Conservation (phyloP, 805 yeast species). For the Peterozyma xylosa region DNA sequence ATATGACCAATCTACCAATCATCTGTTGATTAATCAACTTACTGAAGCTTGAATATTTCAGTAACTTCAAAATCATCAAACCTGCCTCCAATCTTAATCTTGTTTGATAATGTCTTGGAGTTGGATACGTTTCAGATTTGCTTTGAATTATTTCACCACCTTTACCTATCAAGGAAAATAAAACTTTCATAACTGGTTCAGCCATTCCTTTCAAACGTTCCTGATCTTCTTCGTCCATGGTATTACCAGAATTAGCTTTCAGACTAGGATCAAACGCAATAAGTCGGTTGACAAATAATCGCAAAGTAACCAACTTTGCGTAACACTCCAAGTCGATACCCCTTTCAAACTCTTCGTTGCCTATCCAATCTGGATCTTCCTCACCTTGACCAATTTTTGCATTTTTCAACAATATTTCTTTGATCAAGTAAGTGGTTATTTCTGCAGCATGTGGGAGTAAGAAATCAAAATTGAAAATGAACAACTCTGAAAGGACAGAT, state of each 20-base stretch:
- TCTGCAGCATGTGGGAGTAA: constrained; percentile 39
- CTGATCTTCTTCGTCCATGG: constrained; percentile 36
- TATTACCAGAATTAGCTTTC: constrained; percentile 12
- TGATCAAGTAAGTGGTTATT: constrained; percentile 52
- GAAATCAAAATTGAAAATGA: constrained; percentile 36
- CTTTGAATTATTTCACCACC: constrained; percentile 67
- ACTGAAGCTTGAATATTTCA: constrained; percentile 45
- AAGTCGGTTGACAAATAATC: constrained; percentile 13
- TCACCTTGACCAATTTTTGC: constrained; percentile 20
- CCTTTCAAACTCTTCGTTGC: constrained; percentile 31
- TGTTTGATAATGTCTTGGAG: constrained; percentile 57
- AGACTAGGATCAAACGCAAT: not conserved
- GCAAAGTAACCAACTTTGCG: constrained; percentile 31
- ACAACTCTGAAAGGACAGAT: constrained; percentile 53
- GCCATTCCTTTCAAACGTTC: constrained; percentile 36
- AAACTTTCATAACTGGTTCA: constrained; percentile 58
- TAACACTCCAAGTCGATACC: constrained; percentile 25
- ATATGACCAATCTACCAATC: constrained; percentile 43
- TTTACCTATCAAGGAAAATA: constrained; percentile 59
- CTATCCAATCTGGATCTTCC: constrained; percentile 34
- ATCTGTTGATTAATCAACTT: constrained; percentile 42
- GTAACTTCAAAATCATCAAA: constrained; percentile 51
- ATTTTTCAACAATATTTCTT: constrained; percentile 54
- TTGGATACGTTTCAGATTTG: constrained; percentile 38
- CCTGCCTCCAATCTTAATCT: constrained; percentile 67